Percentiles rank a stretch among this genome's conserved stretches.
Evolutionary conservation across 2,329 filamentous ascomycete genomes (phyloP).

Genomic region (Plenodomus tracheiphilus): DNA sequence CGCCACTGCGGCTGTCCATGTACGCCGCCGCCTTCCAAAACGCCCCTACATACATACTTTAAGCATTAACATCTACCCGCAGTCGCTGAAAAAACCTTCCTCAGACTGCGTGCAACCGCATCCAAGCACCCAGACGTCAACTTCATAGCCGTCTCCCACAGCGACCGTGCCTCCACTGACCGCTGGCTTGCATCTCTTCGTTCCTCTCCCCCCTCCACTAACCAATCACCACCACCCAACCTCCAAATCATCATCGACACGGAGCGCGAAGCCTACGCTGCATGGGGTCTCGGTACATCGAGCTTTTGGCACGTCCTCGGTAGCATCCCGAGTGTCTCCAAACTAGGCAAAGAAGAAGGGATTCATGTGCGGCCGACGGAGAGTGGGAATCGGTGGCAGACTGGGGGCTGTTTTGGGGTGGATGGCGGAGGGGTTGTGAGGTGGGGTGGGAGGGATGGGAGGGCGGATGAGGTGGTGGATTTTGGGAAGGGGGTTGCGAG

Average conservation of each 20-base stretch:
- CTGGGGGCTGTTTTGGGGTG: constrained; percentile 65
- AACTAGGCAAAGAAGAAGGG: constrained; percentile 62
- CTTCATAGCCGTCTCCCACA: constrained; percentile 44
- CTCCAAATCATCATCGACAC: constrained; percentile 64
- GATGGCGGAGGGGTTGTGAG: constrained; percentile 57
- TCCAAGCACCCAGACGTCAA: constrained; percentile 26
- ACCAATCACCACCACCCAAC: constrained; percentile 50
- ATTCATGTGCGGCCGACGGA: constrained; percentile 69
- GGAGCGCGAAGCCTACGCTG: constrained; percentile 62
- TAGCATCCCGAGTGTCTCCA: constrained; percentile 61
- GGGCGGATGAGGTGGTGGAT: constrained; percentile 59
- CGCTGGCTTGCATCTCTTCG: constrained; percentile 38
- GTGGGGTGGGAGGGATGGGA: constrained; percentile 55
- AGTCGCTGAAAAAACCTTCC: constrained; percentile 70
- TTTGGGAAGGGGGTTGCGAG: constrained; percentile 54
- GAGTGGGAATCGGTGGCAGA: constrained; percentile 72
- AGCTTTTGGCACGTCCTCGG: constrained; percentile 64
- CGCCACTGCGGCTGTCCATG: constrained; percentile 76
- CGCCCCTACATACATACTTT: neutral
- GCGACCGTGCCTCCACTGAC: constrained; percentile 34
- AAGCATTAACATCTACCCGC: constrained; percentile 2
- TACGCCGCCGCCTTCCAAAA: constrained; percentile 47
- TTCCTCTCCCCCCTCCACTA: no score
- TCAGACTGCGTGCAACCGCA: constrained; percentile 35
- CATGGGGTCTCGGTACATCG: constrained; percentile 67